Evolutionary conservation across 2,329 filamentous ascomycete genomes (phyloP).

Genomic region (Colletotrichum orchidophilum): DNA sequence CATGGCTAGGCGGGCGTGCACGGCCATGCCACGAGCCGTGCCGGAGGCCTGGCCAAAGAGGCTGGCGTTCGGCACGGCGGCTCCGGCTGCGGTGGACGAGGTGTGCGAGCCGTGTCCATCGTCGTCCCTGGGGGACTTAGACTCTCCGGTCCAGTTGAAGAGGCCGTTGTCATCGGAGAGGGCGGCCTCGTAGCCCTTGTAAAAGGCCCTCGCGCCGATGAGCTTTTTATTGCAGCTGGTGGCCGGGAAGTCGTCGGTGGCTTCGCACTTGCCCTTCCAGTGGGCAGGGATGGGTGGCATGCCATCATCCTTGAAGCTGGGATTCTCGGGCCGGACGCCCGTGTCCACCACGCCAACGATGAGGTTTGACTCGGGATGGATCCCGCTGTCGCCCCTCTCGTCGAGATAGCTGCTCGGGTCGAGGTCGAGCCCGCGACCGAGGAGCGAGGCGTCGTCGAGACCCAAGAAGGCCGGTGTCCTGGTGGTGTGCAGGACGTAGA

Average conservation of each 20-base stretch:
- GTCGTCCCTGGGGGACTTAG: constrained; percentile 2
- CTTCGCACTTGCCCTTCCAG: constrained; percentile 31
- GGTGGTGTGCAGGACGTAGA: constrained; percentile 21
- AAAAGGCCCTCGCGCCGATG: constrained; percentile 29
- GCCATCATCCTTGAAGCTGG: constrained; percentile 28
- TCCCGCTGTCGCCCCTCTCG: background rate
- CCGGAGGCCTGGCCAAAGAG: constrained; percentile 18
- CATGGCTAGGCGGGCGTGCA: constrained; percentile 8
- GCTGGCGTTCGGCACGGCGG: background rate
- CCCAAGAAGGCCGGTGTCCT: constrained; percentile 27
- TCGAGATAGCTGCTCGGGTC: background rate
- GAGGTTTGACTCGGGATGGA: constrained; percentile 18
- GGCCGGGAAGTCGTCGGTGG: constrained; percentile 11
- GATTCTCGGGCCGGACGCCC: constrained; percentile 33
- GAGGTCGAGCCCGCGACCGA: background rate
- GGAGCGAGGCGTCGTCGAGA: background rate
- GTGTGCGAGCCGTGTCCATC: constrained; percentile 22
- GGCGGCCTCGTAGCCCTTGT: constrained; percentile 2
- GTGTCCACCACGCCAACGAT: constrained; percentile 31
- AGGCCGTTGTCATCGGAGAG: background rate
- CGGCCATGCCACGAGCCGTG: constrained; percentile 22
- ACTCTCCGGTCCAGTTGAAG: constrained; percentile 11
- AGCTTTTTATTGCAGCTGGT: constrained; percentile 32
- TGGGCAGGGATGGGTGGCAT: constrained; percentile 19
- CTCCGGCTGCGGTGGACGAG: constrained; percentile 11